Conservation (phyloP, 805 yeast species). For the Cyberlindnera bimundalis region DNA sequence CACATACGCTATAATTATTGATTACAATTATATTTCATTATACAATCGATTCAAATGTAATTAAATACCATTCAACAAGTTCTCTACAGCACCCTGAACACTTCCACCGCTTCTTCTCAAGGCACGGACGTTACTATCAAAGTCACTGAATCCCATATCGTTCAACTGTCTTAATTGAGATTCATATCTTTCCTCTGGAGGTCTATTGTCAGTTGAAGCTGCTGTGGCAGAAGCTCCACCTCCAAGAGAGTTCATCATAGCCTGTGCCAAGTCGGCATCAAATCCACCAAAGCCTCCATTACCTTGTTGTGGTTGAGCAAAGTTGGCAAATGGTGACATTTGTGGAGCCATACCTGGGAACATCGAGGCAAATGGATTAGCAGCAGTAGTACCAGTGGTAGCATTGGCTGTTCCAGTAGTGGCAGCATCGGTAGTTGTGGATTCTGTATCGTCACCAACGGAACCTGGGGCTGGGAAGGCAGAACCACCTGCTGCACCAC, state of each 20-base stretch:
- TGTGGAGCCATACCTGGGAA: conserved; percentile 32
- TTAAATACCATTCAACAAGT: conserved; percentile 56
- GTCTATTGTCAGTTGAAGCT: conserved; percentile 49
- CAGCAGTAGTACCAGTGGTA: conserved; percentile 23
- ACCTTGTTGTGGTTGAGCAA: conserved; percentile 10
- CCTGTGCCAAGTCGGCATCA: conserved; percentile 45
- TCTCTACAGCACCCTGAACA: conserved; percentile 95
- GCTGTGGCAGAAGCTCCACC: conserved; percentile 26
- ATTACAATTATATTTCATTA: no score
- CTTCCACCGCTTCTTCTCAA: conserved; percentile 94
- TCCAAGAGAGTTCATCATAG: conserved; percentile 38
- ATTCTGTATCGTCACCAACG: conserved; percentile 17
- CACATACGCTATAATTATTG: no score
- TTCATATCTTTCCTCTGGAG: conserved; percentile 79
- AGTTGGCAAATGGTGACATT: conserved; percentile 4
- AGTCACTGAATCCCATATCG: conserved; percentile 86
- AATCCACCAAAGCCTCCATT: conserved; percentile 3
- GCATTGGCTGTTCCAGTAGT: conserved; percentile 22
- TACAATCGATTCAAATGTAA: no score
- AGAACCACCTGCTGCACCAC: conserved; percentile 23
- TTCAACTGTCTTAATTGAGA: conserved; percentile 68
- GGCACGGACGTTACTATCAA: conserved; percentile 88
- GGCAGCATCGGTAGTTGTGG: conserved; percentile 30
- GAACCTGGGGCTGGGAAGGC: conserved; percentile 52
- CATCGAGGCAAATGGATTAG: conserved; percentile 45